Percentiles rank a stretch among this genome's conserved stretches.
These are phyloP conservation scores for Pyronema domesticum DNA, from an alignment of 495 filamentous ascomycete genomes.

Conservation along the genomic window DNA sequence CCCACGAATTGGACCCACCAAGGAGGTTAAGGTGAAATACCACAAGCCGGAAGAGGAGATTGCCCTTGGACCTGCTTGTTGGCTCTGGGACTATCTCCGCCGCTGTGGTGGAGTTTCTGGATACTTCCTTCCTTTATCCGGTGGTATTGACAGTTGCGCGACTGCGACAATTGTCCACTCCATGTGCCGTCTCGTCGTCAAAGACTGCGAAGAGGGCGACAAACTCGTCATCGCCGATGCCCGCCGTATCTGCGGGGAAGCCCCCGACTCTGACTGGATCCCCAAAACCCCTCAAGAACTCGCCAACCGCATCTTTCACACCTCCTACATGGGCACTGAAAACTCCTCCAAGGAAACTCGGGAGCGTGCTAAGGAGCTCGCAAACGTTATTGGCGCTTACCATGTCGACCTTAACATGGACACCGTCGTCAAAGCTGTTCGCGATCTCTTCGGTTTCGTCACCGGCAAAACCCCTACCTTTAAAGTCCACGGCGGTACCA, in stretches of 20 bases:
- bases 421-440: slow-evolving; percentile 37
- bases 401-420: slow-evolving; percentile 69
- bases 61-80: slow-evolving; percentile 32
- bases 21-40: slow-evolving; percentile 30
- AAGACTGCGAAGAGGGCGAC: slow-evolving; percentile 42
- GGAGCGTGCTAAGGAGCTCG: slow-evolving; percentile 46
- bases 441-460: slow-evolving; percentile 35
- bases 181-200: slow-evolving; percentile 59
- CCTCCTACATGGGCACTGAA: slow-evolving; percentile 65
- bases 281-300: slow-evolving; percentile 45
- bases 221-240: slow-evolving; percentile 50
- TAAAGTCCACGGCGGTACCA: slow-evolving; percentile 46
- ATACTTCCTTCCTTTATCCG: slow-evolving; percentile 38
- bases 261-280: slow-evolving; percentile 33
- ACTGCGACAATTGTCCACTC: slow-evolving; percentile 52
- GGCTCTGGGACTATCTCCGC: slow-evolving; percentile 73
- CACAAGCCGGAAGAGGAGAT: slow-evolving; percentile 53
- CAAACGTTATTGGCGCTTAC: slow-evolving; percentile 51
- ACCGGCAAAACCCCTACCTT: slow-evolving; percentile 45
- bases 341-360: slow-evolving; percentile 58
- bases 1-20: slow-evolving; percentile 28
- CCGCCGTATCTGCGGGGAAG: slow-evolving; percentile 40
- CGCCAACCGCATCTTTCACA: slow-evolving; percentile 49
- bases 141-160: slow-evolving; percentile 55
- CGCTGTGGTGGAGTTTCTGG: slow-evolving; percentile 40